Conservation (phyloP, 768 basidiomycete genomes). For the Vararia minispora region DNA sequence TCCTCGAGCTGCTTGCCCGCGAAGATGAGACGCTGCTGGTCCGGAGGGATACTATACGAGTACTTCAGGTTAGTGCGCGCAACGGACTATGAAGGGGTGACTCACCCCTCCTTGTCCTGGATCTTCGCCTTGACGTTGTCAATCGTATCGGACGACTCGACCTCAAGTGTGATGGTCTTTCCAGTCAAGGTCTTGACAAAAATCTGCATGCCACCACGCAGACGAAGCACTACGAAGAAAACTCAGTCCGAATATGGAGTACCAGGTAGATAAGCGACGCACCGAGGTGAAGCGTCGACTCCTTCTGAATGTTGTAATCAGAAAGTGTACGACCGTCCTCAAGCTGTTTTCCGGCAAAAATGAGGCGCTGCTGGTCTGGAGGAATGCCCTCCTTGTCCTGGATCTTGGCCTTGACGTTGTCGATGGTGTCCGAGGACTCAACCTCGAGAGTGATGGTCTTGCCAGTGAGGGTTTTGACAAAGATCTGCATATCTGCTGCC, state of each 20-base stretch:
- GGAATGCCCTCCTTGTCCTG: conserved; percentile 36
- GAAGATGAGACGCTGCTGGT: conserved; percentile 86
- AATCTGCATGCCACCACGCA: conserved; percentile 84
- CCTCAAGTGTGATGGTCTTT: conserved; percentile 85
- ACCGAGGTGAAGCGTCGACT: conserved; percentile 76
- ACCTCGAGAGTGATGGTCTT: conserved; percentile 22
- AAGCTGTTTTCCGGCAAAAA: conserved; percentile 93
- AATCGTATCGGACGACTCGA: conserved; percentile 80
- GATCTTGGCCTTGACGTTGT: conserved; percentile 26
- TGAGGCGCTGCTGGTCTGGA: conserved; percentile 24
- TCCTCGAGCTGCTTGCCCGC: conserved; percentile 91
- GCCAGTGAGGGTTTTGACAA: conserved; percentile 34
- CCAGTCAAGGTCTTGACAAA: conserved; percentile 79
- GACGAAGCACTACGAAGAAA: conserved; percentile 49
- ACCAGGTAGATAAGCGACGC: conserved; percentile 8
- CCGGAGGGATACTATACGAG: conserved; percentile 74
- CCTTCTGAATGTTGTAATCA: conserved; percentile 93
- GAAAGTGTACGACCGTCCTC: conserved; percentile 89
- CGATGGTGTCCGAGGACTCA: conserved; percentile 16
- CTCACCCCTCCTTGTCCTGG: conserved; percentile 92
- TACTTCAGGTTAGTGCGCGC: no score
- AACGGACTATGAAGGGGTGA: no score
- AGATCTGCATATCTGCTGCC: conserved; percentile 29
- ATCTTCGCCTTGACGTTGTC: conserved; percentile 89
- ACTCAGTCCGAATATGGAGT: neutral